Conservation (phyloP, 345 rosid genomes). For the Corchorus olitorius region DNA sequence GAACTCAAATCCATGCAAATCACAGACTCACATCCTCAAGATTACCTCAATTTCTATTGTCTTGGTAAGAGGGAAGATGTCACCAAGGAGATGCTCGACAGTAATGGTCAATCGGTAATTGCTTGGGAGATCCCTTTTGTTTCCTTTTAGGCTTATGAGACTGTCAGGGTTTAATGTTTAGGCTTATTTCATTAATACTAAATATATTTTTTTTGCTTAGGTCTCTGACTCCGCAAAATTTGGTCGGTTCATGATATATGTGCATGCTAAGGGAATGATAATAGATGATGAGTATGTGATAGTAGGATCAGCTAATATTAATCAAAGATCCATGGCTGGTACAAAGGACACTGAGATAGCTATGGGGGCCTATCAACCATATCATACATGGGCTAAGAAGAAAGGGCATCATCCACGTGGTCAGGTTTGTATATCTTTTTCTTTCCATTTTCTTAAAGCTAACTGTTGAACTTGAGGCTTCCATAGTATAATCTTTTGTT, state of each 20-base stretch:
- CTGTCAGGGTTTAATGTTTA: no score
- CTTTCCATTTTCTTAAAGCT: not conserved
- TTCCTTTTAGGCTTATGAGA: not conserved
- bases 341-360: constrained; percentile 75
- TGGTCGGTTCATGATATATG: constrained; percentile 67
- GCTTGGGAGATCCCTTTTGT: not conserved
- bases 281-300: constrained; percentile 72
- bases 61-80: constrained; percentile 29
- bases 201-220: constrained; percentile 18
- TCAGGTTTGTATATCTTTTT: constrained; percentile 56
- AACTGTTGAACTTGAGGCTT: not conserved
- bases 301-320: constrained; percentile 71
- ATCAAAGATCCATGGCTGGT: constrained; percentile 81
- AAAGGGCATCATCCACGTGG: constrained; percentile 70
- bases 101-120: not conserved
- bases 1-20: constrained; percentile 54
- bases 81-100: constrained; percentile 5
- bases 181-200: not conserved
- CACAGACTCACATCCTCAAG: constrained; percentile 62
- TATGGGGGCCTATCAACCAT: constrained; percentile 97
- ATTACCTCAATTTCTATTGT: constrained; percentile 95
- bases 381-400: constrained; percentile 62
- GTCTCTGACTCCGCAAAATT: constrained; percentile 33
- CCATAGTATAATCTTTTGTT: not conserved
- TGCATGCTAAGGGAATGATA: constrained; percentile 72